Evolutionary conservation across 2,329 filamentous ascomycete genomes (phyloP), one percentile per base, ranked within the genome.

Genomic region (Bimuria novae-zelandiae): DNA sequence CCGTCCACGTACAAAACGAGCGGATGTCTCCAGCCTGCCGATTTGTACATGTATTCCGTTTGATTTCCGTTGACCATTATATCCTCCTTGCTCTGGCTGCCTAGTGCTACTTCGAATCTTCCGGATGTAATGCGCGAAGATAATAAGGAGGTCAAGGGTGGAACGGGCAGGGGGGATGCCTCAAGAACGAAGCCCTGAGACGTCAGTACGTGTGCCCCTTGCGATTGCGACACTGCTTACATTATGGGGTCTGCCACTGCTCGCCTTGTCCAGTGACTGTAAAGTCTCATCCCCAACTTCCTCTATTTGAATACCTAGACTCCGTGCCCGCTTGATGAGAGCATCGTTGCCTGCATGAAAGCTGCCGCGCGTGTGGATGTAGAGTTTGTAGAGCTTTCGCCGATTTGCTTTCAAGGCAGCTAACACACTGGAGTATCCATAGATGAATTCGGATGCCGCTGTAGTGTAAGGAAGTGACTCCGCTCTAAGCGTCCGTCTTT

Each of bases 391-490:
- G 2, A 96, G 75, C 65, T 89, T 86, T 52, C 94, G 86, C 29
- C 85, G 81, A 10, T 79, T 79, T 39, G 84, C 83, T 60, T 82
- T 85, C 17, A 99, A 77, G 0, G 92, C 92, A 17, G 92, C 89
- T 57, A 89, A 82, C 19, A 97, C 90, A 1, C 90, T 86, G 2
- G 89, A 89, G 39, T 83, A 84, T 5, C 94, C 94, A 69, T 96
- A 97, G 2, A 99, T 79, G 63, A 97, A 97, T 56, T 96, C 89
- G 0, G 92, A 96, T 4, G 90, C 90, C 0, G 93, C 89, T 0
- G 91, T 95, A 0, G 90, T 91, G 68, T 93, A 87, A 1, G 85
- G 84, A 16, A 89, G 80, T 60, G 83, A 61, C 35, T 69, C 64
- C 3, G 23, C 30, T 7, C 21, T 12, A 14, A 27, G n/a, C 10